Base-by-base conservation (phyloP, 1,284 basidiomycete species). In the Fereydounia khargensis region DNA sequence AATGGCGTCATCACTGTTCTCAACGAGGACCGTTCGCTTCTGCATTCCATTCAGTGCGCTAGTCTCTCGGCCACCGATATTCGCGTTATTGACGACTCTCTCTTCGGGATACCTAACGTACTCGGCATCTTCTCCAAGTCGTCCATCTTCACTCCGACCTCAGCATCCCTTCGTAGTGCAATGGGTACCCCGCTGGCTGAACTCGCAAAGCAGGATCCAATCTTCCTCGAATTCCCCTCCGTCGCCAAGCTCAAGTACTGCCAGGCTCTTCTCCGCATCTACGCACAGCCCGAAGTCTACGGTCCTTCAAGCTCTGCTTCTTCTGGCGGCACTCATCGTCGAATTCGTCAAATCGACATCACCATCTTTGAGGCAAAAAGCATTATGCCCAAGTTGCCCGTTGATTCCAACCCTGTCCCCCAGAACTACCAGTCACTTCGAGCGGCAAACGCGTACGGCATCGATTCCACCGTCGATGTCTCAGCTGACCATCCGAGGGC, bases 261-360 rank as follows among this genome's bases (percentile, higher is more conserved):
- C 37, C 19, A 23, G 8, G 35, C 60, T 4, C 39, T 70, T 19
- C 44, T 70, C 11, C 46, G 40, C 24, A 58, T 57, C 25, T 64
- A 45, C 35, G 49, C 46, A 22, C 36, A 37, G 24, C 65, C 68
- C 18, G 65, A 70, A 25, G 44, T 68, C 32, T 70, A 52, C 24
- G 63, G 63, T 10, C 43, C 59, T 3, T 32, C 46, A 5, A 41
- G 43, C 18, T 45, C 51, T 6, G 19, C 47, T 16, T 35, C 40
- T 17, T 11, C 20, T 7, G 56, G 55, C 35, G 60, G 56, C 4
- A 59, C 66, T 3, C 64, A 70, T 45, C 53, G 68, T 27, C 43
- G 50, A 39, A 59, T 53, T 25, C 46, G 68, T 11, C 59, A 62
- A 27, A 42, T 70, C 31, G 66, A 70, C 22, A 36, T 70, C 32